These are phyloP conservation scores for Tulasnella sp. DNA, from an alignment of 768 basidiomycete genomes.

Conservation along the genomic window DNA sequence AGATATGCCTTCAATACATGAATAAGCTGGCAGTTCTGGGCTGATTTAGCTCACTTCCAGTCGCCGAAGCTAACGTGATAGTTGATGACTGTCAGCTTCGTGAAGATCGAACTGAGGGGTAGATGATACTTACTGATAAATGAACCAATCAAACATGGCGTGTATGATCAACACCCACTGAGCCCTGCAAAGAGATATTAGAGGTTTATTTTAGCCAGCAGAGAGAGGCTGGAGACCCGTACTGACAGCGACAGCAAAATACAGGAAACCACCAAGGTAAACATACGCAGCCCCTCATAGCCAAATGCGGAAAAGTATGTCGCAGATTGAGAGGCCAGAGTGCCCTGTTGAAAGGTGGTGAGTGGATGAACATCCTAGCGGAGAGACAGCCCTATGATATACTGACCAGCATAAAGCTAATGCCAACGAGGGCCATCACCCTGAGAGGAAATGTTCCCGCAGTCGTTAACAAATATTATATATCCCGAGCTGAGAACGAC, in stretches of 20 bases:
- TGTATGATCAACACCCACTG: not conserved
- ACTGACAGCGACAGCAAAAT: not conserved
- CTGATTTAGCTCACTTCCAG: not conserved
- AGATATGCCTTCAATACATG: not conserved
- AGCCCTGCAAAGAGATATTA: not conserved
- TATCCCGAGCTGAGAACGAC: not conserved
- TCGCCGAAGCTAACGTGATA: not conserved
- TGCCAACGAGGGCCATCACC: not conserved
- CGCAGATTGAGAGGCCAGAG: not conserved
- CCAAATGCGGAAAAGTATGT: not conserved
- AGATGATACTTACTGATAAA: not conserved
- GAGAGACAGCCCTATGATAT: not conserved
- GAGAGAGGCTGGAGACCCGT: not conserved
- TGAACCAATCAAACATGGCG: not conserved
- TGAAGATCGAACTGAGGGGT: not conserved
- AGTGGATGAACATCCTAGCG: not conserved
- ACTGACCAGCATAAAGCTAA: not conserved
- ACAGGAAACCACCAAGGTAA: not conserved
- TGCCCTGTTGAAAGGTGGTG: not conserved
- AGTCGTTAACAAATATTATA: not conserved
- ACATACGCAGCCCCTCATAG: not conserved
- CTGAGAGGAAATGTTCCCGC: not conserved
- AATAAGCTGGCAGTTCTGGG: not conserved
- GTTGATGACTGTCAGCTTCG: not conserved
- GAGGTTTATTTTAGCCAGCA: not conserved